These are phyloP conservation scores for Telopea speciosissima DNA, from an alignment of 177 flowering plant genomes.

Conservation along the genomic window DNA sequence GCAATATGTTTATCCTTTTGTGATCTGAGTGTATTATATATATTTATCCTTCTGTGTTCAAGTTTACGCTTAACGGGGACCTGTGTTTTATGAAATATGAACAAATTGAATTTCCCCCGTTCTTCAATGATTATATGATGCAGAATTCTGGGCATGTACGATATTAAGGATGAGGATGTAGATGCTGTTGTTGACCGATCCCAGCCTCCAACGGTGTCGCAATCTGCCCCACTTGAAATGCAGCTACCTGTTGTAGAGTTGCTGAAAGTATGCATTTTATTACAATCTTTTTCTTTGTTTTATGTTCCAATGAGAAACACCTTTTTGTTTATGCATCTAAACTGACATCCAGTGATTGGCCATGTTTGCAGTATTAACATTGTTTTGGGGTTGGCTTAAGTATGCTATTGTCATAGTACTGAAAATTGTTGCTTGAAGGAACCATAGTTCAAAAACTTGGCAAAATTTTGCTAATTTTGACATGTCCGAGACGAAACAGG, in stretches of 20 bases:
- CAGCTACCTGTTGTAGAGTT: conserved; percentile 87
- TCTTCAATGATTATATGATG: conserved; percentile 9
- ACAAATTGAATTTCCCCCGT: too few relatives aligned
- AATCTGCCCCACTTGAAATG: conserved; percentile 52
- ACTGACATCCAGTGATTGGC: neutral
- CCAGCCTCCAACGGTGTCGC: conserved; percentile 32
- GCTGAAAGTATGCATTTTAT: conserved; percentile 52
- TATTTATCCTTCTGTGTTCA: neutral
- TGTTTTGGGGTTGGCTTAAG: neutral
- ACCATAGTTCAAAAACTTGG: too few relatives aligned
- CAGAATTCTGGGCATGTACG: conserved; percentile 87
- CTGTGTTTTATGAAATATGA: too few relatives aligned
- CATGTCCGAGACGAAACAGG: too few relatives aligned
- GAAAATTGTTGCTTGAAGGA: neutral
- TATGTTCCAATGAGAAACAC: neutral
- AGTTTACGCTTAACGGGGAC: neutral
- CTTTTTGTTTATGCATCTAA: neutral
- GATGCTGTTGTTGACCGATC: conserved; percentile 49
- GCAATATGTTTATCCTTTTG: neutral
- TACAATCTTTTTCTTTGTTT: neutral
- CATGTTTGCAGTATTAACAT: neutral
- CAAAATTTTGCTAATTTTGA: too few relatives aligned
- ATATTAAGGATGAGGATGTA: conserved; percentile 71
- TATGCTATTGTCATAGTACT: neutral
- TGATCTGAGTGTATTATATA: neutral